Conservation (phyloP, 1,284 basidiomycete species). For the Xerocomus minutiporus region DNA sequence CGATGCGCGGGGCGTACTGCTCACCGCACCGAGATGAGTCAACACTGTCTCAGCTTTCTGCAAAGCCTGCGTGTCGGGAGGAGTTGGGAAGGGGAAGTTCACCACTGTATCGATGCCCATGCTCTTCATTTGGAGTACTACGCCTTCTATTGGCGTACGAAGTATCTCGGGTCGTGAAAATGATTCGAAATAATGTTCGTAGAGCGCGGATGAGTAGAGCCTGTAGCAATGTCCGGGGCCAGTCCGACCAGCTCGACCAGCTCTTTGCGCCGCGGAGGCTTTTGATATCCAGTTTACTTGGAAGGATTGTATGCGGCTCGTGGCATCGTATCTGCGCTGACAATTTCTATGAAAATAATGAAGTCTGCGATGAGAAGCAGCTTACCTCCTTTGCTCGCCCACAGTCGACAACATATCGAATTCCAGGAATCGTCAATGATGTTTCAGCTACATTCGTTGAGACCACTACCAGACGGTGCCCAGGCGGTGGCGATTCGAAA, state of each 20-base stretch:
- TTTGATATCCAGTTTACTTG: conserved; percentile 96
- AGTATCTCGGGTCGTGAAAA: conserved; percentile 92
- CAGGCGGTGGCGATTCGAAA: conserved; percentile 84
- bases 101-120: conserved; percentile 97
- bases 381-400: conserved; percentile 93
- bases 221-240: conserved; percentile 94
- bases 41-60: conserved; percentile 81
- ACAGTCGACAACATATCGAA: conserved; percentile 94
- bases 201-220: conserved; percentile 85
- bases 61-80: conserved; percentile 80
- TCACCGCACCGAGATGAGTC: conserved; percentile 80
- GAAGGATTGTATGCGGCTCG: conserved; percentile 92
- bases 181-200: conserved; percentile 86
- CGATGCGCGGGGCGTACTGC: conserved; percentile 35
- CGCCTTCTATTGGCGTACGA: conserved; percentile 94
- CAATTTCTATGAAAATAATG: conserved; percentile 20
- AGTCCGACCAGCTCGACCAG: conserved; percentile 94
- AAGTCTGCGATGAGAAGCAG: background rate
- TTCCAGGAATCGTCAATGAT: conserved; percentile 95
- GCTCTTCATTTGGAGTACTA: conserved; percentile 98
- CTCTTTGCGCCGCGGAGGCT: conserved; percentile 91
- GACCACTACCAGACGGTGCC: conserved; percentile 89
- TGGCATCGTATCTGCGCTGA: conserved; percentile 94
- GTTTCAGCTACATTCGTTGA: conserved; percentile 99
- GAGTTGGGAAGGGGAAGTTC: conserved; percentile 98